Evolutionary conservation across 306 rosid genomes (phyloP).

Genomic region (Lathyrus oleraceus): DNA sequence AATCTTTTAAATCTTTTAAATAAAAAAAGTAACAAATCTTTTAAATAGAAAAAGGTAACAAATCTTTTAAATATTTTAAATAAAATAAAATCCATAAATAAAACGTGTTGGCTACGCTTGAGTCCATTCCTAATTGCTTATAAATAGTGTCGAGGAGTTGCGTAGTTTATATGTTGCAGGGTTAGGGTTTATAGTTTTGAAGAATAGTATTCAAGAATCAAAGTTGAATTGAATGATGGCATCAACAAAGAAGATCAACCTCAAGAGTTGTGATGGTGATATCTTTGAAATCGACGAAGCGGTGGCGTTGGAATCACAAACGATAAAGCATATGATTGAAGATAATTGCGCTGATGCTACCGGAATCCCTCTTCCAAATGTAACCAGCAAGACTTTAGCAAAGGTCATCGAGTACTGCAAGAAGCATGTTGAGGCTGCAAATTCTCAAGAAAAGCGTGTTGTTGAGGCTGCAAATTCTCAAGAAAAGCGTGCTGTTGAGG

Average conservation of each 20-base stretch:
- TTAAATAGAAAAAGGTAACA: too few relatives aligned
- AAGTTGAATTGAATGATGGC: not conserved
- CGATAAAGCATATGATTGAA: not conserved
- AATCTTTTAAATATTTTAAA: not conserved
- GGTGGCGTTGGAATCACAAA: not conserved
- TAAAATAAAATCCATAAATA: not conserved
- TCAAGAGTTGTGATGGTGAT: not conserved
- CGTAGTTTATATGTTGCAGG: not conserved
- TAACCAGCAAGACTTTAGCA: not conserved
- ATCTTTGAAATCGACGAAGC: not conserved
- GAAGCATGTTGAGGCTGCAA: not conserved
- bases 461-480: too few relatives aligned
- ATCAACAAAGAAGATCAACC: not conserved
- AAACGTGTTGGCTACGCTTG: not conserved
- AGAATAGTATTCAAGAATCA: too few relatives aligned
- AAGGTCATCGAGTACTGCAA: not conserved
- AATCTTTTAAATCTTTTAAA: too few relatives aligned
- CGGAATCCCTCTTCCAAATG: not conserved
- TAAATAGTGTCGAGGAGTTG: not conserved
- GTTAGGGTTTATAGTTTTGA: not conserved
- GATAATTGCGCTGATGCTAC: not conserved
- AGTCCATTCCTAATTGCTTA: not conserved
- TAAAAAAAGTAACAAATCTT: too few relatives aligned
- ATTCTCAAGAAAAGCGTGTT: not conserved
- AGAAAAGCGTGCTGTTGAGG: too few relatives aligned